A percentile compares a stretch with the other conserved stretches of the same genome.
These are phyloP conservation scores for Cicer yamashitae DNA, from an alignment of 306 rosid species.

Conservation along the genomic window DNA sequence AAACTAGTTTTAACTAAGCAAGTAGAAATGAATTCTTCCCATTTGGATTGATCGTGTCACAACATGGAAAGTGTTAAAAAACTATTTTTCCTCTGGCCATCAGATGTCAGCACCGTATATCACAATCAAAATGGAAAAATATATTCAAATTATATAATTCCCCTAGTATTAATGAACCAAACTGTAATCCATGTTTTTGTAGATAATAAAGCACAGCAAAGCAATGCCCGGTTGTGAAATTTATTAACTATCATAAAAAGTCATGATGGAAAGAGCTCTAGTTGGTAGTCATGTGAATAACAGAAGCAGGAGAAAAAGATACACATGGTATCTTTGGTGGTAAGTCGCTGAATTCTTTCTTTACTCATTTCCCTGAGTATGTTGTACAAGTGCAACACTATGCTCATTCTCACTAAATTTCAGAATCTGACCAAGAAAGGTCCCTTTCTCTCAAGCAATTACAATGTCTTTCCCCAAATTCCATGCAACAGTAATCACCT, in stretches of 20 bases:
- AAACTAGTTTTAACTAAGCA: slow-evolving; percentile 25
- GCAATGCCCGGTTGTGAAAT: slow-evolving; percentile 5
- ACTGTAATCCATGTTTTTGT: not conserved
- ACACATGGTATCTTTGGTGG: not conserved
- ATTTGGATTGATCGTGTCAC: slow-evolving; percentile 9
- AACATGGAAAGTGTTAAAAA: slow-evolving; percentile 24
- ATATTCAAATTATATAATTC: not conserved
- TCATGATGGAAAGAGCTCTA: slow-evolving; percentile 6
- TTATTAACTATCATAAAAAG: not conserved
- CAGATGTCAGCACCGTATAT: slow-evolving; percentile 18
- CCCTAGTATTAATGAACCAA: slow-evolving; percentile 1
- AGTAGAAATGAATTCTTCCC: slow-evolving; percentile 14
- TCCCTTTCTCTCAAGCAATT: slow-evolving; percentile 24
- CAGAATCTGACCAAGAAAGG: slow-evolving; percentile 28
- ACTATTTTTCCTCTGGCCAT: slow-evolving; percentile 11
- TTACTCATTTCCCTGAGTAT: slow-evolving; percentile 11
- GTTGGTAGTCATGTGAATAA: not conserved
- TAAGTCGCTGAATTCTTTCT: not conserved
- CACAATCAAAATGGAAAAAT: slow-evolving; percentile 2
- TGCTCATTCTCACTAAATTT: not conserved
- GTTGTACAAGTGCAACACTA: slow-evolving; percentile 4
- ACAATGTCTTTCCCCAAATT: slow-evolving; percentile 18
- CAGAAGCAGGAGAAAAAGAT: slow-evolving; percentile 23
- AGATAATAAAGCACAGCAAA: slow-evolving; percentile 9
- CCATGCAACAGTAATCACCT: slow-evolving; percentile 4